phyloP scores from a whole-genome alignment of 2,329 filamentous ascomycete genomes.

The Nemania sp. region DNA sequence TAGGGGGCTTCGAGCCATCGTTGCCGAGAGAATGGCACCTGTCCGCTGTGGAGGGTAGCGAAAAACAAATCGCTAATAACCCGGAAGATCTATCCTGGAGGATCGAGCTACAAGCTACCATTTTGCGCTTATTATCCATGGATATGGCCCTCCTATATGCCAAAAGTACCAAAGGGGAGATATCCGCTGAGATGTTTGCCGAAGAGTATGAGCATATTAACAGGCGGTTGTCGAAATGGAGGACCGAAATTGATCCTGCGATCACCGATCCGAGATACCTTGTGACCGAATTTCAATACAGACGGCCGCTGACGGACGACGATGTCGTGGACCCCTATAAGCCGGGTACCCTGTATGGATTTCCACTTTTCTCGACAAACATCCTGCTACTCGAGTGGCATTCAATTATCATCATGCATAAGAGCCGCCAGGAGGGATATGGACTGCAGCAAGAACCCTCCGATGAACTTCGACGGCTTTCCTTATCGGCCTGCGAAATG shows the following conservation, averaged over 20 bases:
- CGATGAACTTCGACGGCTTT: constrained; percentile 61
- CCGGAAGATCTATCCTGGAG: constrained; percentile 67
- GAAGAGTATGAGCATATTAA: constrained; percentile 61
- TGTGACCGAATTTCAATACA: constrained; percentile 64
- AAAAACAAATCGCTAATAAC: constrained; percentile 58
- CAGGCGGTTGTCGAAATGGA: constrained; percentile 53
- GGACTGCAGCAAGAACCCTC: constrained; percentile 54
- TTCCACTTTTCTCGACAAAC: constrained; percentile 73
- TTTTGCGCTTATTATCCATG: constrained; percentile 72
- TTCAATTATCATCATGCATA: constrained; percentile 78
- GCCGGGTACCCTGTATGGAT: constrained; percentile 70
- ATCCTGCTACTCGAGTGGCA: constrained; percentile 76
- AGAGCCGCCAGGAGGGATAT: constrained; percentile 65
- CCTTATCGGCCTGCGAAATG: constrained; percentile 73
- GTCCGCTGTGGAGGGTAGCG: constrained; percentile 64
- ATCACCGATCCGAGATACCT: constrained; percentile 65
- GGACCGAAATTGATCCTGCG: constrained; percentile 59
- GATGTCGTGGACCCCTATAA: constrained; percentile 76
- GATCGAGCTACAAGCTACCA: constrained; percentile 67
- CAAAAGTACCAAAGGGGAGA: constrained; percentile 63
- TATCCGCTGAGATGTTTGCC: constrained; percentile 67
- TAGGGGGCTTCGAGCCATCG: constrained; percentile 76
- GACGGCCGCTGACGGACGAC: constrained; percentile 55
- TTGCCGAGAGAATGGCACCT: constrained; percentile 80
- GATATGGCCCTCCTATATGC: constrained; percentile 82